Evolutionary conservation across 164 flowering plant species (phyloP), one percentile per base, ranked within the genome.

Genomic region (Liriodendron chinense): DNA sequence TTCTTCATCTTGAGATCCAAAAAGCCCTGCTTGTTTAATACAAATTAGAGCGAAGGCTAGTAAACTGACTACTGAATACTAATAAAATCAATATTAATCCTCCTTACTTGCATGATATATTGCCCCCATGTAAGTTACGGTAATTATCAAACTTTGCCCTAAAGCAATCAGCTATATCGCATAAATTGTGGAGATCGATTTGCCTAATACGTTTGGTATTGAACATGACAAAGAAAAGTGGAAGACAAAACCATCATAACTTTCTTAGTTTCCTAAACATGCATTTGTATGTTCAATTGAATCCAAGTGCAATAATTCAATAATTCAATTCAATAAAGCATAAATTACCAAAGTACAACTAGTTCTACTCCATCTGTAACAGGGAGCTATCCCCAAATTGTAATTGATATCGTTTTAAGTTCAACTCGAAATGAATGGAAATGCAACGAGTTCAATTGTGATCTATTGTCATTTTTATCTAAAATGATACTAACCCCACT

Each of bases 1-100:
- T 34, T 83, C 73, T 78, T 90, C 95, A 94, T 88, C 80, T 80
- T 87, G n/a, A 92, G 80, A 65, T 94, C 86, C 83, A 94, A 79
- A 70, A 94, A 94, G 1, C 98, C 98, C 96, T 93, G 56, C 47
- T 18, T 49, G 12, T 24, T 64, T 12, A 47, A 23, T 72, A 25
- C 3, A 20, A 72, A 25, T 65, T 14, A 65, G 68, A 65, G 23
- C 3, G 18, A 25, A 26, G 43, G 14, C 28, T 3, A 18, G 12
- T 9, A 14, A 56, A 72, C 18, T 61, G 18, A 65, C 3, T 2
- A 72, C 57, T 28, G 20, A 16, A 34, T 1, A 28, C 34, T 0
- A 28, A 16, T 26, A 65, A 24, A 12, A 66, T 68, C 71, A 68
- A 7, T 34, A 49, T 34, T 68, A 12, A 68, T 34, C 20, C 53